Percentiles rank a stretch among this genome's conserved stretches.
Evolutionary conservation across 257 asterid species (phyloP).

Genomic region (Euphrasia confusa): DNA sequence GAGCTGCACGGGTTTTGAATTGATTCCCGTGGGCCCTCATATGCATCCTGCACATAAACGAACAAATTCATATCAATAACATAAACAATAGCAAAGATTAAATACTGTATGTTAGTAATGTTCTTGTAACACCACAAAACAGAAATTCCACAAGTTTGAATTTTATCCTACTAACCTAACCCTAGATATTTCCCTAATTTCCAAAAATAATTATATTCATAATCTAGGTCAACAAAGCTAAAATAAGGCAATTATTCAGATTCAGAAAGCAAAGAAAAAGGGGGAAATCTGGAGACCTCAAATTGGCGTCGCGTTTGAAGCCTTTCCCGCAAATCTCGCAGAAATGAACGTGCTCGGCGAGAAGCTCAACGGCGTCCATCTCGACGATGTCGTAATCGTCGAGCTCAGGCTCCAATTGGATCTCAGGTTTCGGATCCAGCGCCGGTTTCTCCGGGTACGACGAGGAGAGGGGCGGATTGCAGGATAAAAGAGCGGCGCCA

Average conservation of each 20-base stretch:
- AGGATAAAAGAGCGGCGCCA: constrained; percentile 68
- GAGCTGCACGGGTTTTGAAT: constrained; percentile 74
- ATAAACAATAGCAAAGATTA: too few relatives aligned
- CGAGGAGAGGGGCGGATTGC: constrained; percentile 26
- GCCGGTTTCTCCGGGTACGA: constrained; percentile 3
- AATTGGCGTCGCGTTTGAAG: constrained; percentile 90
- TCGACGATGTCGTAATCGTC: constrained; percentile 59
- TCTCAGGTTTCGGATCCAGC: constrained; percentile 28
- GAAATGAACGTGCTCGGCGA: constrained; percentile 85
- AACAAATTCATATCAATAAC: not conserved
- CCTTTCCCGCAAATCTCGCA: constrained; percentile 92
- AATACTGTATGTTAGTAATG: too few relatives aligned
- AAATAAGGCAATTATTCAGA: too few relatives aligned
- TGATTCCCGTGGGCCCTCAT: constrained; percentile 93
- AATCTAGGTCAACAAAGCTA: too few relatives aligned
- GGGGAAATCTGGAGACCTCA: constrained; percentile 3
- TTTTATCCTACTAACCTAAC: too few relatives aligned
- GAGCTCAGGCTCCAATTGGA: constrained; percentile 16
- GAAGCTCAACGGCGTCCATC: constrained; percentile 69
- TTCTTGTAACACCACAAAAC: too few relatives aligned
- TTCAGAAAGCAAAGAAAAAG: not conserved
- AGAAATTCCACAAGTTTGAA: too few relatives aligned
- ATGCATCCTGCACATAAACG: constrained; percentile 58
- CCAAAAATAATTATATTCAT: too few relatives aligned
- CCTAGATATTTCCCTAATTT: too few relatives aligned